Conservation (phyloP, 108 stramenopile genomes). For the Aureococcus anophagefferens region DNA sequence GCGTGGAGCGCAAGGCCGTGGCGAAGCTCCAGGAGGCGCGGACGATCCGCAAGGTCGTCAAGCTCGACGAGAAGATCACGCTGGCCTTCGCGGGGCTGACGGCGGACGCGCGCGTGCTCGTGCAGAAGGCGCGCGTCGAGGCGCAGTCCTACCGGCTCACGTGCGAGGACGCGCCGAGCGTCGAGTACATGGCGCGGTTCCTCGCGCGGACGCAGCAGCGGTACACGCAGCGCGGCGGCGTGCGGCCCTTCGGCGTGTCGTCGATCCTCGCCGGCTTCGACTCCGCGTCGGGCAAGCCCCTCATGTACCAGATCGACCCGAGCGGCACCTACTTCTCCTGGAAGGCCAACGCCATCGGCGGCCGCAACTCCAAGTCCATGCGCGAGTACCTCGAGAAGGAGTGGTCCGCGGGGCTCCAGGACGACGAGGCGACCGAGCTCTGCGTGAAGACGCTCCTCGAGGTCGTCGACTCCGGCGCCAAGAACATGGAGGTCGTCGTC, state of each 20-base stretch:
- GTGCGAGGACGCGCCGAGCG: constrained; percentile 93
- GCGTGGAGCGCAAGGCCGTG: constrained; percentile 91
- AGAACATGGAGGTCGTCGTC: constrained; percentile 93
- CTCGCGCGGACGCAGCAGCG: constrained; percentile 93
- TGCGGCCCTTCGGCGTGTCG: constrained; percentile 96
- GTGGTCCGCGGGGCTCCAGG: constrained; percentile 73
- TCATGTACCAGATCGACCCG: constrained; percentile 92
- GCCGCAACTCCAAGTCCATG: constrained; percentile 85
- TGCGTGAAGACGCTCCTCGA: constrained; percentile 90
- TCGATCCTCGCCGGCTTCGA: constrained; percentile 73
- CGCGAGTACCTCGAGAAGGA: constrained; percentile 96
- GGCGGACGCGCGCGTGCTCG: constrained; percentile 91
- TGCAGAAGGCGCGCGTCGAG: constrained; percentile 83
- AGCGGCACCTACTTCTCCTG: constrained; percentile 93
- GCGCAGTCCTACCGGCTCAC: constrained; percentile 96
- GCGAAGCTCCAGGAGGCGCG: constrained; percentile 96
- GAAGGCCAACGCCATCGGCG: constrained; percentile 98
- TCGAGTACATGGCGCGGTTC: constrained; percentile 94
- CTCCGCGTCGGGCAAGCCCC: constrained; percentile 43
- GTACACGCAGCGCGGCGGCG: constrained; percentile 98
- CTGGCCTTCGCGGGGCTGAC: constrained; percentile 98
- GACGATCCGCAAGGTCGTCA: constrained; percentile 94
- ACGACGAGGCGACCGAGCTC: constrained; percentile 70
- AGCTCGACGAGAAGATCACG: constrained; percentile 84
- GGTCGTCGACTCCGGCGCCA: constrained; percentile 95